These are phyloP conservation scores for Hymenoscyphus albidus DNA, from an alignment of 2,329 filamentous ascomycete genomes.

Conservation along the genomic window DNA sequence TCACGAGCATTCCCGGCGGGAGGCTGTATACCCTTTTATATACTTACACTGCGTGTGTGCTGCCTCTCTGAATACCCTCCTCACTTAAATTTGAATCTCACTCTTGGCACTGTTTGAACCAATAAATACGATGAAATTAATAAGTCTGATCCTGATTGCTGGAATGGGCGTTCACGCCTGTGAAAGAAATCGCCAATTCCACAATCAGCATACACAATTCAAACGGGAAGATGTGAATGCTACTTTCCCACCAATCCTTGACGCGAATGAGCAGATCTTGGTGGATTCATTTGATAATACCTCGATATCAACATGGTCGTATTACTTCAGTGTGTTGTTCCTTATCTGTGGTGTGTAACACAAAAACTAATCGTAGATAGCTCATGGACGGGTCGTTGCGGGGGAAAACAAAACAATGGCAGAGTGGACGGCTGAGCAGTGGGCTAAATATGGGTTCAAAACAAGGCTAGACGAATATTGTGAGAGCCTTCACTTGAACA, in stretches of 20 bases:
- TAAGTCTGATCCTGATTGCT: not conserved
- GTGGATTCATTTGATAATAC: slow-evolving; percentile 1
- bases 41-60: not conserved
- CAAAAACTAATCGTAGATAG: not conserved
- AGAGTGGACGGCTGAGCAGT: not conserved
- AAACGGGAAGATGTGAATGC: not conserved
- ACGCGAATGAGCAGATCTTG: not conserved
- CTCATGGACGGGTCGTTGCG: not conserved
- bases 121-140: not conserved
- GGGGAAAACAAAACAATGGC: slow-evolving; percentile 7
- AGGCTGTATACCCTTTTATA: not conserved
- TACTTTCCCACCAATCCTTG: not conserved
- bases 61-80: not conserved
- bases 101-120: slow-evolving; percentile 1
- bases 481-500: not conserved
- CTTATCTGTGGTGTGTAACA: not conserved
- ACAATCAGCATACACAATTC: not conserved
- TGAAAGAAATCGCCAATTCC: not conserved
- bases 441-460: not conserved
- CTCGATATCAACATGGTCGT: not conserved
- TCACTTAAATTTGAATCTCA: not conserved
- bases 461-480: slow-evolving; percentile 1
- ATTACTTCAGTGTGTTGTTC: not conserved
- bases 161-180: slow-evolving; percentile 1
- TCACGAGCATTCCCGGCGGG: too few relatives aligned